These are phyloP conservation scores for Phytophthora tubulina DNA, from an alignment of 352 stramenopile genomes.

Conservation along the genomic window DNA sequence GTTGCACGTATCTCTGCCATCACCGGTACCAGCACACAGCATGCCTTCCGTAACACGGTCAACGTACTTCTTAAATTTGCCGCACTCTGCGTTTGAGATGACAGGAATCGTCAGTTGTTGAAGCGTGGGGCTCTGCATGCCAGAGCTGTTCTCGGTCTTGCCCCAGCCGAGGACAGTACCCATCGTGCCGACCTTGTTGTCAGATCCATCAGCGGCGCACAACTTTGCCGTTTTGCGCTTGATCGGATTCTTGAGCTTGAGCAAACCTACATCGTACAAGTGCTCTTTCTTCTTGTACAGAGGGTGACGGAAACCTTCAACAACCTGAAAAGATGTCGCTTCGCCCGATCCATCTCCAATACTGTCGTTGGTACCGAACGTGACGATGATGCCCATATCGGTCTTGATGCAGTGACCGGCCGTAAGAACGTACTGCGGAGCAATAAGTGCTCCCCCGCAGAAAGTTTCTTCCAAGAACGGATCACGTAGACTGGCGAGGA, in stretches of 20 bases:
- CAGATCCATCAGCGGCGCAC: constrained; percentile 49
- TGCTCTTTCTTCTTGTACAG: constrained; percentile 45
- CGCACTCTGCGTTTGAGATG: constrained; percentile 67
- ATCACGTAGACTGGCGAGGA: constrained; percentile 62
- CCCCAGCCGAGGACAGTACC: constrained; percentile 67
- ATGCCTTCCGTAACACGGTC: constrained; percentile 67
- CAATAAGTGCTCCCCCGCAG: constrained; percentile 68
- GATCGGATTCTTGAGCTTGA: constrained; percentile 60
- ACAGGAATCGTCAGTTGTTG: constrained; percentile 61
- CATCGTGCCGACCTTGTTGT: constrained; percentile 58
- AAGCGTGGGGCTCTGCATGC: constrained; percentile 38
- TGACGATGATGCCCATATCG: constrained; percentile 34
- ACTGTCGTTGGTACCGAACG: constrained; percentile 38
- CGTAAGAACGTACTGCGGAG: constrained; percentile 70
- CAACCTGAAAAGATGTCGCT: constrained; percentile 8
- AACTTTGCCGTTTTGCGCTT: constrained; percentile 47
- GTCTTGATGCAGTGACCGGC: constrained; percentile 74
- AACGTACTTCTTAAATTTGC: constrained; percentile 54
- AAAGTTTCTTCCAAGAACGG: constrained; percentile 46
- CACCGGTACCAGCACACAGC: constrained; percentile 61
- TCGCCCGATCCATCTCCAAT: constrained; percentile 13
- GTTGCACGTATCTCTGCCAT: constrained; percentile 67
- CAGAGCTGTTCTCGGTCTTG: constrained; percentile 48
- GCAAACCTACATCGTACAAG: constrained; percentile 59
- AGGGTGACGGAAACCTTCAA: constrained; percentile 36